Evolutionary conservation across 2,329 filamentous ascomycete genomes (phyloP).

Genomic region (Botryotinia calthae): DNA sequence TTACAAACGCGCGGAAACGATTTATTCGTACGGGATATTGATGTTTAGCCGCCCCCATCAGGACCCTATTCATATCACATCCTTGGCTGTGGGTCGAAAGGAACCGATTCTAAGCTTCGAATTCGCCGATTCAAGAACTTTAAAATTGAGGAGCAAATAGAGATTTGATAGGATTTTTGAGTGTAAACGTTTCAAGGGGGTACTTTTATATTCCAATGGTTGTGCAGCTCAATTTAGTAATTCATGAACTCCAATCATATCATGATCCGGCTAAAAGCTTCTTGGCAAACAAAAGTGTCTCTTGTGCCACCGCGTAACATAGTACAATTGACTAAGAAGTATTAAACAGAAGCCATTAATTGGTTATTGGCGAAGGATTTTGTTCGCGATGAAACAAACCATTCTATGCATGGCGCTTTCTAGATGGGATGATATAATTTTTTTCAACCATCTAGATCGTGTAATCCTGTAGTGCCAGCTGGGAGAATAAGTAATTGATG

Average conservation of each 20-base stretch:
- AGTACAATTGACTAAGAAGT: constrained; percentile 5
- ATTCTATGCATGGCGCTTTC: background rate
- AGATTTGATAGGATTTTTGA: background rate
- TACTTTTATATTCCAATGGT: background rate
- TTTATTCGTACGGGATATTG: background rate
- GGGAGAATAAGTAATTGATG: background rate
- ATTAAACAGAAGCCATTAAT: background rate
- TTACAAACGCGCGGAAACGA: background rate
- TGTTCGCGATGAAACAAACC: background rate
- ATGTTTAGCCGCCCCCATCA: background rate
- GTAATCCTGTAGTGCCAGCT: background rate
- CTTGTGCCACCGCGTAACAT: background rate
- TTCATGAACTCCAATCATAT: constrained; percentile 2
- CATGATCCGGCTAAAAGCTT: background rate
- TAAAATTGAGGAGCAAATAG: background rate
- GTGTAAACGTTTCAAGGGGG: background rate
- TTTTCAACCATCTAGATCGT: background rate
- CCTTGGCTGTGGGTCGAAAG: background rate
- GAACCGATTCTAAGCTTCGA: background rate
- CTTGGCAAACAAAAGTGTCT: background rate
- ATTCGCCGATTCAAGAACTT: background rate
- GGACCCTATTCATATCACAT: background rate
- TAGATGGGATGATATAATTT: background rate
- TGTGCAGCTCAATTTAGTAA: background rate
- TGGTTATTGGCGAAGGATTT: constrained; percentile 1